A percentile compares a stretch with the other conserved stretches of the same genome.
Conservation (phyloP, 176 grass and related monocot species). For the Pontederia crassipes region DNA sequence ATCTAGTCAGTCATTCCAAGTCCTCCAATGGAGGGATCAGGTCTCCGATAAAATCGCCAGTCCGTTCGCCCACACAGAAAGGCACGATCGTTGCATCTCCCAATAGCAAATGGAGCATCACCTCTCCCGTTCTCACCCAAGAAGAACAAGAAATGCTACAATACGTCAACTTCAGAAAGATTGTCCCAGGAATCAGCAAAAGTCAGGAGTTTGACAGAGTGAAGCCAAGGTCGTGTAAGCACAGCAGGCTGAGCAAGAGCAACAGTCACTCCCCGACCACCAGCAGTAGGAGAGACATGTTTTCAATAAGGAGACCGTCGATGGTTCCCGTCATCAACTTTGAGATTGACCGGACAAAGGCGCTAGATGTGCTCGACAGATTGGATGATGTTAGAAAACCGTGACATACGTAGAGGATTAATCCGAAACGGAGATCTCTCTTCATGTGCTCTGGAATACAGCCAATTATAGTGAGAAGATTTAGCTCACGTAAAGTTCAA, state of each 20-base stretch:
- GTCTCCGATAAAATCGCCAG: slow-evolving; percentile 85
- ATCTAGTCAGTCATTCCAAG: slow-evolving; percentile 73
- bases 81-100: slow-evolving; percentile 22
- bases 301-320: slow-evolving; percentile 43
- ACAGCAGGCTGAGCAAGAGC: slow-evolving; percentile 81
- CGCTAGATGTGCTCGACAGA: slow-evolving; percentile 77
- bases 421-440: no score
- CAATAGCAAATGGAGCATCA: slow-evolving; percentile 20
- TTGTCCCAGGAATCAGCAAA: slow-evolving; percentile 74
- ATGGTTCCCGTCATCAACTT: slow-evolving; percentile 76
- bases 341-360: slow-evolving; percentile 65
- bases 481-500: no score
- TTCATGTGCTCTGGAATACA: no score
- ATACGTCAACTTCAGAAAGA: slow-evolving; percentile 61
- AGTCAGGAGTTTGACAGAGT: slow-evolving; percentile 79
- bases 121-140: slow-evolving; percentile 46
- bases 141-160: slow-evolving; percentile 87
- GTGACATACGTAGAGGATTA: slow-evolving; percentile 5
- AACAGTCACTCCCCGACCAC: slow-evolving; percentile 68
- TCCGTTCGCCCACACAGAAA: slow-evolving; percentile 50
- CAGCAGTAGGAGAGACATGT: slow-evolving; percentile 36
- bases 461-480: no score
- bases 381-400: slow-evolving; percentile 46
- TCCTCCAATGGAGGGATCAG: slow-evolving; percentile 37
- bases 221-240: slow-evolving; percentile 35